Evolutionary conservation across 108 stramenopile species (phyloP).

Genomic region (Mayamaea pseudoterrestris): DNA sequence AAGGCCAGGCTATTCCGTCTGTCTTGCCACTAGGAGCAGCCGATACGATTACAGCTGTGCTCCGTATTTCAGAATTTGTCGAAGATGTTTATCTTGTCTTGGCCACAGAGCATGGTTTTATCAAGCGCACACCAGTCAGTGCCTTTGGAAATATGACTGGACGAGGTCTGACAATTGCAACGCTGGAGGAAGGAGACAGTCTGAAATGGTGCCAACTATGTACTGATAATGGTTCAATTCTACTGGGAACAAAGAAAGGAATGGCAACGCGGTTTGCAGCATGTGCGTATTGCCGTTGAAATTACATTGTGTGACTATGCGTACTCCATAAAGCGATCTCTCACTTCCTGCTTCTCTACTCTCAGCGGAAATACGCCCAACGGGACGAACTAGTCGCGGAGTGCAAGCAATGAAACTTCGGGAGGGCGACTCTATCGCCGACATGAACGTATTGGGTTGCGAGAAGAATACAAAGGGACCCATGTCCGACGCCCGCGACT

Average conservation of each 20-base stretch:
- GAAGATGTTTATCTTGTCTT: conserved; percentile 79
- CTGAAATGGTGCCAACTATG: conserved; percentile 81
- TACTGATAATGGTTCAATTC: conserved; percentile 65
- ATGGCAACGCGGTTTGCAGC: conserved; percentile 67
- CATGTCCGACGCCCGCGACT: conserved; percentile 39
- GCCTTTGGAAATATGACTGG: conserved; percentile 79
- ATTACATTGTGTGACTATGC: too few species aligned
- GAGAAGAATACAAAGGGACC: too few species aligned
- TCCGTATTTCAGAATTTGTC: conserved; percentile 64
- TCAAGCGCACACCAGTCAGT: conserved; percentile 87
- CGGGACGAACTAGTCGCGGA: conserved; percentile 74
- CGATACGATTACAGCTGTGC: conserved; percentile 54
- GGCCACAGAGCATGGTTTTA: conserved; percentile 84
- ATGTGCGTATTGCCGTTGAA: too few species aligned
- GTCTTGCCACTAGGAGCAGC: conserved; percentile 64
- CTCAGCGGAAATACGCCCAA: conserved; percentile 58
- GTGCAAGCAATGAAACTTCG: conserved; percentile 81
- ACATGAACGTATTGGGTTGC: conserved; percentile 59
- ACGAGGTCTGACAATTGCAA: conserved; percentile 82
- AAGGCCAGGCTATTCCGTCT: conserved; percentile 71
- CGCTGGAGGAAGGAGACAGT: conserved; percentile 77
- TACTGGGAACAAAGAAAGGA: conserved; percentile 72
- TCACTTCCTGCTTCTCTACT: too few species aligned
- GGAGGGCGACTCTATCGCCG: conserved; percentile 73
- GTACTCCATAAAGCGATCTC: too few species aligned